phyloP scores from a whole-genome alignment of 495 filamentous ascomycete species.

The Penicillium lagena region DNA sequence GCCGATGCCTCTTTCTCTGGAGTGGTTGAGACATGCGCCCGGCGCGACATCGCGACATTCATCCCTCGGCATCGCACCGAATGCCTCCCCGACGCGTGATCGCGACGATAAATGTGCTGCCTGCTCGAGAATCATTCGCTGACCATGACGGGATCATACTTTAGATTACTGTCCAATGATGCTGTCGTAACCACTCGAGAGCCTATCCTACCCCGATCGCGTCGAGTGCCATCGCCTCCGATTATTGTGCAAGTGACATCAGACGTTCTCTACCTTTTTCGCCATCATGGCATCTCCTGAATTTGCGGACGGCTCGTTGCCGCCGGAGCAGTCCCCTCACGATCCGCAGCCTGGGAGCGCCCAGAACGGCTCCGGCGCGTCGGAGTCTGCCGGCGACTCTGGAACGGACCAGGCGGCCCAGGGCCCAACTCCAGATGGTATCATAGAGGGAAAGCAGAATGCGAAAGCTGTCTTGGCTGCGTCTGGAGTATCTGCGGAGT shows the following conservation, averaged over 20 bases:
- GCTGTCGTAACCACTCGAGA: slow-evolving; percentile 21
- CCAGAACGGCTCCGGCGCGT: slow-evolving; percentile 19
- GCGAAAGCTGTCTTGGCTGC: slow-evolving; percentile 51
- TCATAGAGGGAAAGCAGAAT: slow-evolving; percentile 52
- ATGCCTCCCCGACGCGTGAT: slow-evolving; percentile 5
- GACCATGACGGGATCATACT: slow-evolving; percentile 5
- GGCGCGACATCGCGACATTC: slow-evolving; percentile 14
- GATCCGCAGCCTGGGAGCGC: slow-evolving; percentile 18
- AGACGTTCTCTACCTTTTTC: slow-evolving; percentile 2
- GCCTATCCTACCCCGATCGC: slow-evolving; percentile 11
- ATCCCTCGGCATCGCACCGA: slow-evolving; percentile 5
- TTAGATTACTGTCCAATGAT: slow-evolving; percentile 28
- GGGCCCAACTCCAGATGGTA: slow-evolving; percentile 28
- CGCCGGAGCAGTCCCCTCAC: slow-evolving; percentile 15
- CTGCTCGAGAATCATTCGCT: slow-evolving; percentile 9
- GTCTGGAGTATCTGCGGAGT: slow-evolving; percentile 33
- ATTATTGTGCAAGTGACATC: slow-evolving; percentile 16
- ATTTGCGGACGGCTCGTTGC: slow-evolving; percentile 14
- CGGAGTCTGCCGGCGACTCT: slow-evolving; percentile 16
- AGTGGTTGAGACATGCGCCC: slow-evolving; percentile 8
- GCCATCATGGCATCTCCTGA: slow-evolving; percentile 36
- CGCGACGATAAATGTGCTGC: slow-evolving; percentile 5
- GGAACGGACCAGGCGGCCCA: slow-evolving; percentile 19
- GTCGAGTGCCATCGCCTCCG: slow-evolving; percentile 11
- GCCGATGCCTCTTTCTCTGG: not conserved